Percentiles rank a stretch among this genome's conserved stretches.
These are phyloP conservation scores for Grosmannia huntii DNA, from an alignment of 2,329 filamentous ascomycete genomes.

Conservation along the genomic window DNA sequence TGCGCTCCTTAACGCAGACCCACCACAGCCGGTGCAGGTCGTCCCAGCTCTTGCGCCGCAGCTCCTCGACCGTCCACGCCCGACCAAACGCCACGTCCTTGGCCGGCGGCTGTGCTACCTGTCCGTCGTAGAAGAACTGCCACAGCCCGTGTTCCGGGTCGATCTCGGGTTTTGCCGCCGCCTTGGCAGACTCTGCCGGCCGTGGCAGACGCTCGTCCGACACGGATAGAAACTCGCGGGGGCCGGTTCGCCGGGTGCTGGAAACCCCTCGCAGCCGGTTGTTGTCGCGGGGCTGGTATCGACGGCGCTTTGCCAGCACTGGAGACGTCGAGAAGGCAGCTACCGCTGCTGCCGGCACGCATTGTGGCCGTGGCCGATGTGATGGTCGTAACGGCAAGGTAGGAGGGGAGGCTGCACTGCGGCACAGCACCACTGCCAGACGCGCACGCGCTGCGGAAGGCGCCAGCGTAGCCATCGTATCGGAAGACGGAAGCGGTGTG, in stretches of 20 bases:
- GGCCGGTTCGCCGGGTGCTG: conserved; percentile 64
- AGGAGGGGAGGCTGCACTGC: neutral
- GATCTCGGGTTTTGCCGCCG: conserved; percentile 42
- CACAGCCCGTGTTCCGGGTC: conserved; percentile 77
- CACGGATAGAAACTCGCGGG: conserved; percentile 60
- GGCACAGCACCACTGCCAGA: neutral
- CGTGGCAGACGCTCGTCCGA: conserved; percentile 59
- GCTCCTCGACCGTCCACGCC: conserved; percentile 72
- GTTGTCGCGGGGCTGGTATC: conserved; percentile 51
- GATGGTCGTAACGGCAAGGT: neutral
- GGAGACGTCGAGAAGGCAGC: conserved; percentile 42
- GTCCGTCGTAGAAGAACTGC: conserved; percentile 72
- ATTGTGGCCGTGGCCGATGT: conserved; percentile 15
- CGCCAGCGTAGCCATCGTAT: conserved; percentile 4
- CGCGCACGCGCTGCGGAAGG: conserved; percentile 4
- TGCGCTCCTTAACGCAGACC: conserved; percentile 83
- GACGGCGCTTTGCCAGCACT: conserved; percentile 29
- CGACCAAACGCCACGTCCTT: conserved; percentile 64
- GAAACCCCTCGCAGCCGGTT: conserved; percentile 75
- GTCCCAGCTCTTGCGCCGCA: conserved; percentile 84
- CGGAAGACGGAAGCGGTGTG: neutral
- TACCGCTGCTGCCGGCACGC: neutral
- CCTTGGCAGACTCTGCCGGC: conserved; percentile 36
- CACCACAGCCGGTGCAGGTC: conserved; percentile 90
- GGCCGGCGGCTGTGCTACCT: conserved; percentile 55